Base-by-base conservation (phyloP, 83 land plant species). In the Diphasiastrum complanatum region DNA sequence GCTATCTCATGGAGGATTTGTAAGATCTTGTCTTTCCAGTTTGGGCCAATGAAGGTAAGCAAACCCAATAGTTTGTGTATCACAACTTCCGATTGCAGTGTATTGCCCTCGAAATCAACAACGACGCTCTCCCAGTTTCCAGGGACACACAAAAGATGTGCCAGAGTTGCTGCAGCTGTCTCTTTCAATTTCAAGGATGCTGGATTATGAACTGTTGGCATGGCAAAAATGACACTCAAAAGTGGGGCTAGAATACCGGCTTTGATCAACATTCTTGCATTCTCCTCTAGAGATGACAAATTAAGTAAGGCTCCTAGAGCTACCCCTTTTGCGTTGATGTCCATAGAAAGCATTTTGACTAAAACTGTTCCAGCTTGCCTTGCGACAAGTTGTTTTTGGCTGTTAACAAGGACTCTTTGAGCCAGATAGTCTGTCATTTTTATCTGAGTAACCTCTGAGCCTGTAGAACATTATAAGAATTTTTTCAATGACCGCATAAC, bases 181-280 rank as follows among this genome's bases (percentile, higher is more conserved):
- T 54, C 58, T 28, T 54, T 54, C 11, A 54, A 25, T 25, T 54
- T 54, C n/a, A n/a, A n/a, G n/a, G n/a, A n/a, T 28, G 58, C 33
- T 4, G 10, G 11, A 4, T 54, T 11, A 54, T 6, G 4, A 14
- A 30, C 33, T 14, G 25, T 22, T 30, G 58, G 6, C 43, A 54
- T 30, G 33, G 10, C 25, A n/a, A 54, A 54, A 18, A 54, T 54
- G 5, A 54, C 16, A 33, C 6, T n/a, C 29, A 54, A n/a, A 6
- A 54, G 58, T 28, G 58, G 58, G 5, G 58, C 3, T 5, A 54
- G 58, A 6, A 54, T 22, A 14, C 33, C 58, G 33, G 58, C 33
- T n/a, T 54, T 33, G 11, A 54, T 30, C 58, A 54, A 14, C n/a
- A 8, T 23, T 5, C 34, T 8, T 25, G 4, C 29, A 14, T 25